Base-by-base conservation (phyloP, 495 filamentous ascomycete genomes). In the Neurospora sublineolata region DNA sequence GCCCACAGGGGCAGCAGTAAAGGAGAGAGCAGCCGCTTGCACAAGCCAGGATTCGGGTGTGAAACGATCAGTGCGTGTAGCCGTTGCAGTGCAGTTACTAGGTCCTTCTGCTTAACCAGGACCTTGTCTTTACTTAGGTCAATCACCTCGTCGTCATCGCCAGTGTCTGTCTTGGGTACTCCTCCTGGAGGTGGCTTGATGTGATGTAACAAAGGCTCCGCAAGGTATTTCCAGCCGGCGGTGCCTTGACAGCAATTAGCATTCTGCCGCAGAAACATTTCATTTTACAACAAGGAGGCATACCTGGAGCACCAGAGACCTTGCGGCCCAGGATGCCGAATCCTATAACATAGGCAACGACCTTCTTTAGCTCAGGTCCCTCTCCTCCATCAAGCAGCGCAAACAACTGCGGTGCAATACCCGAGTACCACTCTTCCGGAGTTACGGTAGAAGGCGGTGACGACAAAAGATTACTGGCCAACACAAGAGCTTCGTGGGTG, bases 1-100 rank as follows among this genome's bases (percentile, higher is more conserved):
- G 88, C 86, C 92, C 91, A 94, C 1, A 94, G 80, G 0, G 89
- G 86, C n/a, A 91, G 82, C 30, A 91, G 77, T 44, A 92, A 79
- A 1, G 88, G 91, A 39, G 83, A 80, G 7, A 94, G 78, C 5
- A 94, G 78, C 71, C 92, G 84, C 76, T 89, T 93, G 20, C 88
- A 86, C n/a, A 95, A 81, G 1, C 88, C 88, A 4, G 91, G 90
- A 73, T 93, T 90, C 0, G 91, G 89, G 79, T 92, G 91, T 12
- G 91, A 89, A 36, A 87, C 79, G 2, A 89, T 75, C 8, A 95
- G 78, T 7, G 82, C 80, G 38, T 81, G 82, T 8, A 95, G 73
- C 18, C 91, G 86, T 23, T 83, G 80, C 9, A 95, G 69, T 8
- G 88, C 86, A 20, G 75, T 75, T 41, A 75, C 75, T 11, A 90